phyloP scores from a whole-genome alignment of 768 basidiomycete species.

The Lentinula edodes region DNA sequence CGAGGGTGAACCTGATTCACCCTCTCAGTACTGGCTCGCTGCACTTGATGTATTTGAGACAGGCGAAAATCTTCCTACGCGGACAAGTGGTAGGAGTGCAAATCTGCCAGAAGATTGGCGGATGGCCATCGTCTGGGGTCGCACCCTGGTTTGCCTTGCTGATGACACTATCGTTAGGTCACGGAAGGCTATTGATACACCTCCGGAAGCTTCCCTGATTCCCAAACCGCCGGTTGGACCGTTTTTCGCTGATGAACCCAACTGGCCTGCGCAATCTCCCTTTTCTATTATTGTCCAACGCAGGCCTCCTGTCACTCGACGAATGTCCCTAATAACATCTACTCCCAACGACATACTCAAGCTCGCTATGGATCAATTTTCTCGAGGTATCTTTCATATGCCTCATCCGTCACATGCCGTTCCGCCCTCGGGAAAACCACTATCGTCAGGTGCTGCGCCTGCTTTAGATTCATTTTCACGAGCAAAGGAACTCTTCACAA shows the following conservation, averaged over 20 bases:
- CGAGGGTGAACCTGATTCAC: constrained; percentile 46
- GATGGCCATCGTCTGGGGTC: constrained; percentile 63
- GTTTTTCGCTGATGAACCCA: constrained; percentile 30
- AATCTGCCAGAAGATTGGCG: constrained; percentile 55
- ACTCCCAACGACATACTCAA: constrained; percentile 47
- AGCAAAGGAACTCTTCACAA: constrained; percentile 54
- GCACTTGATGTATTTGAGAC: constrained; percentile 69
- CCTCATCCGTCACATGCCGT: constrained; percentile 38
- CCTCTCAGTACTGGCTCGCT: constrained; percentile 58
- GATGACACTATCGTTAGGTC: constrained; percentile 40
- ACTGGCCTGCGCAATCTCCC: constrained; percentile 48
- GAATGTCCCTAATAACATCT: constrained; percentile 37
- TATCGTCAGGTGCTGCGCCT: constrained; percentile 4
- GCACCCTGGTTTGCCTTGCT: constrained; percentile 55
- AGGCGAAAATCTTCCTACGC: constrained; percentile 55
- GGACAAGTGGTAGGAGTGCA: constrained; percentile 26
- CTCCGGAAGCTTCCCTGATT: not conserved
- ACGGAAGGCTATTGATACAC: constrained; percentile 12
- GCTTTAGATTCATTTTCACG: constrained; percentile 39
- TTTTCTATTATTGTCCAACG: constrained; percentile 44
- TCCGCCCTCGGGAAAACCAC: constrained; percentile 10
- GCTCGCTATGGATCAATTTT: constrained; percentile 66
- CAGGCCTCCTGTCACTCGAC: constrained; percentile 43
- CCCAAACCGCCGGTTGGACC: constrained; percentile 10
- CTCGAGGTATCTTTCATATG: constrained; percentile 67